Evolutionary conservation across 2,329 filamentous ascomycete species (phyloP), one percentile per base, ranked within the genome.

Genomic region (Cordyceps fumosorosea): DNA sequence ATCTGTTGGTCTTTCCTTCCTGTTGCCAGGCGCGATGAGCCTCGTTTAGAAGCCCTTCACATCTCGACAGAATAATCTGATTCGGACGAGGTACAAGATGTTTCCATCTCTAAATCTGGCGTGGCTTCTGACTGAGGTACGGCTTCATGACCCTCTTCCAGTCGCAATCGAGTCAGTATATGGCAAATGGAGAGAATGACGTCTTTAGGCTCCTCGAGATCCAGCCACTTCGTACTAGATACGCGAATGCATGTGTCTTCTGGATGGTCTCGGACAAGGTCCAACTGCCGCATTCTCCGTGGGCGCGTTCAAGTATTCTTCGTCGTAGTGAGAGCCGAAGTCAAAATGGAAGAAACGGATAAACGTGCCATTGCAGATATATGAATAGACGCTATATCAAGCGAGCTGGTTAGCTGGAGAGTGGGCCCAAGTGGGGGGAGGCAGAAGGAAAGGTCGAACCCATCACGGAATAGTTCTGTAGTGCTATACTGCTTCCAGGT

Each of bases 241-340:
- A 55, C 14, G 16, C 53, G 37, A 55, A 55, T 29, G 53, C 53
- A 55, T 55, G 34, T 55, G 37, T 55, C 53, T 55, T 55, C 37
- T 55, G 53, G 51, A 40, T 54, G 14, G 20, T 40, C 32, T 40
- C 20, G 51, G 34, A 40, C 34, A 34, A 37, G 6, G 11, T 34
- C 40, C 42, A 48, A 16, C 26, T 48, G 47, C 47, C 26, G n/a
- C 47, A 22, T 48, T 48, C 47, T 14, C 47, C 47, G 22, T 29
- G 12, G 47, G 11, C 10, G 47, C 47, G 47, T 48, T 22, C 47
- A 26, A 48, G 47, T 48, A 48, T 48, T 48, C 47, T 48, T 48
- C 47, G 20, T 14, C 20, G 47, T 48, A 48, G 47, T 22, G 47
- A 14, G 47, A 48, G 47, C 11, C 47, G 47, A 48, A 26, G 22